A percentile compares a stretch with the other conserved stretches of the same genome.
phyloP scores from a whole-genome alignment of 2,329 filamentous ascomycete species.

The Phyllosticta citribraziliensis region DNA sequence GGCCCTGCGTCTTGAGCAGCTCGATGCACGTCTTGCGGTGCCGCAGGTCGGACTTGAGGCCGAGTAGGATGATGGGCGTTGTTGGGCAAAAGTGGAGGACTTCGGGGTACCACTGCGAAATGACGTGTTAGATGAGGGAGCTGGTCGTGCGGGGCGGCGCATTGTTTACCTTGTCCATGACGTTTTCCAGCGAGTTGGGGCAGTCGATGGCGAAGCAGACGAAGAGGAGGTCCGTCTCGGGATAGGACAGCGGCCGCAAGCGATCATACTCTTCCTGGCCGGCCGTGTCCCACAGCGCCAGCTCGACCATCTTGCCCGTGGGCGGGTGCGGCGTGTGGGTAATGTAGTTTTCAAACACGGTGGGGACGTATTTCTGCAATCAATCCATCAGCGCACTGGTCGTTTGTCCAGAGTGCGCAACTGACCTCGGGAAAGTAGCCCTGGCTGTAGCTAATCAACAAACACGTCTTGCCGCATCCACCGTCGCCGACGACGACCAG shows the following conservation, averaged over 20 bases:
- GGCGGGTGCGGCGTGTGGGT: conserved; percentile 84
- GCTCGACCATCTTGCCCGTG: conserved; percentile 87
- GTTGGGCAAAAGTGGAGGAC: conserved; percentile 98
- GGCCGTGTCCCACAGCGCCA: conserved; percentile 96
- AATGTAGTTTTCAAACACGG: conserved; percentile 99
- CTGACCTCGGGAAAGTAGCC: conserved; percentile 96
- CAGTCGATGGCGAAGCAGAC: conserved; percentile 99
- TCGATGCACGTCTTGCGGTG: conserved; percentile 95
- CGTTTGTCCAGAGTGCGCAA: background rate
- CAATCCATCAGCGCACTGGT: background rate
- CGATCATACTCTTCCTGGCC: conserved; percentile 98
- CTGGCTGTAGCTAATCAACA: conserved; percentile 97
- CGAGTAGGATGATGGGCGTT: conserved; percentile 88
- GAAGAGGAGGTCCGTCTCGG: conserved; percentile 94
- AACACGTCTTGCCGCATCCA: conserved; percentile 95
- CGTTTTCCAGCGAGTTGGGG: conserved; percentile 94
- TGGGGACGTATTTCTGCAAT: conserved; percentile 93
- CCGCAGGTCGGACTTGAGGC: conserved; percentile 93
- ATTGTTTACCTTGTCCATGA: conserved; percentile 85
- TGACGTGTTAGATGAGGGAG: too few relatives aligned
- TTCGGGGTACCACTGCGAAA: conserved; percentile 86
- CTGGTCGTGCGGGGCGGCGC: background rate
- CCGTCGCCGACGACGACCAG: conserved; percentile 97
- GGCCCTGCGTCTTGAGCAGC: conserved; percentile 93
- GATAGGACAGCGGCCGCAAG: conserved; percentile 88